Conservation (phyloP, 2,329 filamentous ascomycete genomes). For the Fusarium camptoceras region DNA sequence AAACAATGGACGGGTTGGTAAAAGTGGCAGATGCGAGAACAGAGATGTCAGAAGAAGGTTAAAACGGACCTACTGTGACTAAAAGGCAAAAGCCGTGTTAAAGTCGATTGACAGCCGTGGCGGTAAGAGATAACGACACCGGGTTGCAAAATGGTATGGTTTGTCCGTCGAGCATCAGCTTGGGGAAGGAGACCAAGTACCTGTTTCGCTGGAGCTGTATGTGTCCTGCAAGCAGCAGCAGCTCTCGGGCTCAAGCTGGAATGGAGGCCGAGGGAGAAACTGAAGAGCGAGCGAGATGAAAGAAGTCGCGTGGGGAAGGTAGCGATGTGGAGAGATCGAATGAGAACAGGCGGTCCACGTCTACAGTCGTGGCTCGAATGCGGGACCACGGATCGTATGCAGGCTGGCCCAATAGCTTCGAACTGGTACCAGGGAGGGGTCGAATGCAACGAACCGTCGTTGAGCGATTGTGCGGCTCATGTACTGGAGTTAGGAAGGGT, state of each 20-base stretch:
- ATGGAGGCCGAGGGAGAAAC: constrained; percentile 49
- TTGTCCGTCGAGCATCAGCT: constrained; percentile 40
- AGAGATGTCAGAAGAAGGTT: constrained; percentile 34
- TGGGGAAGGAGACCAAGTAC: constrained; percentile 42
- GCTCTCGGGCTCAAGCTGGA: constrained; percentile 47
- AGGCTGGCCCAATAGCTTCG: constrained; percentile 52
- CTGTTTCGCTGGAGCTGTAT: constrained; percentile 50
- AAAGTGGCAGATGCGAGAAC: constrained; percentile 35
- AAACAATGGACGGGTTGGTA: constrained; percentile 35
- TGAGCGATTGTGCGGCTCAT: constrained; percentile 47
- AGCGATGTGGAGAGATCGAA: constrained; percentile 51
- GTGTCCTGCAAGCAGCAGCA: constrained; percentile 51
- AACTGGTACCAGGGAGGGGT: constrained; percentile 48
- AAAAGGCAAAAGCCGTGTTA: constrained; percentile 39
- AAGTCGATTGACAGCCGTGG: constrained; percentile 42
- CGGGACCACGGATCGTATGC: constrained; percentile 53
- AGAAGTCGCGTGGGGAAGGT: constrained; percentile 52
- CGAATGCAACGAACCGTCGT: constrained; percentile 46
- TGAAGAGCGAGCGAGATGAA: constrained; percentile 50
- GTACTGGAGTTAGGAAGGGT: constrained; percentile 43
- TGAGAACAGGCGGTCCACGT: constrained; percentile 50
- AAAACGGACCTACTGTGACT: constrained; percentile 48
- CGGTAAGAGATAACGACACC: constrained; percentile 47
- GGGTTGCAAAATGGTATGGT: constrained; percentile 47
- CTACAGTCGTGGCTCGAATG: constrained; percentile 57